Base-by-base conservation (phyloP, 1,284 basidiomycete genomes). In the Ganoderma lingzhi region DNA sequence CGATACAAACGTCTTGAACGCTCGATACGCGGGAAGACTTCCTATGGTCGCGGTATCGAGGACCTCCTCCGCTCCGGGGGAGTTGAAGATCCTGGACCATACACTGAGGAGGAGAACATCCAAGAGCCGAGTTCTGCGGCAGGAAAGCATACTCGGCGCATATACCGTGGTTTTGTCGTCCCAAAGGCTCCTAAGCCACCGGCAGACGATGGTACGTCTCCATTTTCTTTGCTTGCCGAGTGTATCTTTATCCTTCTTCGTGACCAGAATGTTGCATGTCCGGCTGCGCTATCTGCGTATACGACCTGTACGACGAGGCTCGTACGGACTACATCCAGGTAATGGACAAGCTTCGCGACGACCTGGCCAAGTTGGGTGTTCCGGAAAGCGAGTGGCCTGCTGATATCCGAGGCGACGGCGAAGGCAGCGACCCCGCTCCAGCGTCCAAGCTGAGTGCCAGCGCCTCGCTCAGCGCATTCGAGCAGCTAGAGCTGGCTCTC, bases 201-300 rank as follows among this genome's bases (percentile, higher is more conserved):
- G 4, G 85, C 83, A 64, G 82, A 88, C 55, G 92, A 93, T 77
- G 92, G 92, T 90, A 72, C 37, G 85, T 81, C 37, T 6, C 28
- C 3, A 2, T 8, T 63, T 37, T 15, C 6, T 41, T 10, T 14
- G 14, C 65, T 2, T 30, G 8, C 3, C 19, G 23, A 32, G 19
- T 62, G 4, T 42, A 8, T 3, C 23, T 10, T 41, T 17, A 37
- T 23, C 17, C 23, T 45, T 37, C 17, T 23, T 15, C 62, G 9
- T 23, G 12, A 5, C 4, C 73, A 95, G 94, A 96, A 80, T 96
- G 95, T 80, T 96, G 95, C 81, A 96, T 96, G 94, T 95, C 93
- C 10, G 94, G 94, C 39, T 97, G 96, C 76, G 93, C 94, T 0
- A 82, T 96, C 44, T 97, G 96, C 79, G 93, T 96, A 8, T 93